phyloP scores from a whole-genome alignment of 2,329 filamentous ascomycete genomes.

The Zalaria sp. region DNA sequence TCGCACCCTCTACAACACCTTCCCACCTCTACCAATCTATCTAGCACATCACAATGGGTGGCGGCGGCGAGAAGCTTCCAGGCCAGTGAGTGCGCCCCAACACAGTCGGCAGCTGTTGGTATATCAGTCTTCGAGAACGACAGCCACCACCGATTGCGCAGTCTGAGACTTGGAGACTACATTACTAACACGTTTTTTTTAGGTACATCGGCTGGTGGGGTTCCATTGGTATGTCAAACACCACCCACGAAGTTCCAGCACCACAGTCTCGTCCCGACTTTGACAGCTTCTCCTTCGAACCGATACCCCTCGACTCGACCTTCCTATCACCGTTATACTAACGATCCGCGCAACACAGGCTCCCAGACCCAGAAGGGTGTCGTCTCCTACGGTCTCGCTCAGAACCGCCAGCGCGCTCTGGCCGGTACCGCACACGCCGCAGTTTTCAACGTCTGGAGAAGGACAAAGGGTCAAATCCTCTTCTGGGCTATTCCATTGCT shows the following conservation, averaged over 20 bases:
- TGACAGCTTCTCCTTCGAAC: slow-evolving; percentile 3
- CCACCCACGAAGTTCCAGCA: slow-evolving; percentile 3
- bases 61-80: slow-evolving; percentile 26
- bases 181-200: slow-evolving; percentile 15
- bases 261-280: neutral
- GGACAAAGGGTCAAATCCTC: slow-evolving; percentile 72
- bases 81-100: slow-evolving; percentile 20
- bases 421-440: slow-evolving; percentile 66
- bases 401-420: slow-evolving; percentile 81
- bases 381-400: slow-evolving; percentile 58
- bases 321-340: neutral
- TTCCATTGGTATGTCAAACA: slow-evolving; percentile 48
- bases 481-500: slow-evolving; percentile 75
- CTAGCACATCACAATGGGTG: slow-evolving; percentile 21
- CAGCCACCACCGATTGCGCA: no score
- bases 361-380: slow-evolving; percentile 45
- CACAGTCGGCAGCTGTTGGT: neutral
- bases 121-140: no score
- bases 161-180: neutral
- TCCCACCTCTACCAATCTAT: slow-evolving; percentile 1
- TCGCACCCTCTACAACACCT: neutral
- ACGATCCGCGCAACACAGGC: slow-evolving; percentile 20
- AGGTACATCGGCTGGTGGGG: slow-evolving; percentile 69
- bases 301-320: neutral
- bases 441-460: slow-evolving; percentile 90